Evolutionary conservation across 768 basidiomycete species (phyloP), one percentile per base, ranked within the genome.

Genomic region (Mycena latifolia): DNA sequence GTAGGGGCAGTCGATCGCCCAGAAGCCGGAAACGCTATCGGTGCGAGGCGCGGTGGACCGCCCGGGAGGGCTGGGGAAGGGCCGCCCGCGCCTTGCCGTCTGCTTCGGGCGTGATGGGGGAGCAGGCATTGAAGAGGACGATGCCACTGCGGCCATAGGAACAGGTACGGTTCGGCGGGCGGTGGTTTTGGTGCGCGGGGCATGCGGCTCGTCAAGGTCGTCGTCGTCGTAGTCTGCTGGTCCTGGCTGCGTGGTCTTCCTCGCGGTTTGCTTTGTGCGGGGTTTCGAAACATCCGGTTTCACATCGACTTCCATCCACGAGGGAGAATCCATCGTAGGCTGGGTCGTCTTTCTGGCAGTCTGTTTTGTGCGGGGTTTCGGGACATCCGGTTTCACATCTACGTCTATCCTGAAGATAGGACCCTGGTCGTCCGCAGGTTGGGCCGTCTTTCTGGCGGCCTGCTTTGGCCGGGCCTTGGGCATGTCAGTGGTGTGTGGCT

Each of bases 1-100:
- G 48, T 22, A 15, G 24, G 62, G 59, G n/a, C 67, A 69, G 37
- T 31, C 25, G 58, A 69, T 64, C 17, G 22, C 27, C 67, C 67
- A 69, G 9, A 20, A 9, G 12, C 67, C 67, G 12, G 67, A 69
- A 20, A 63, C 48, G 11, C 12, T 41, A 37, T 69, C 63, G 27
- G 55, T 29, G 11, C 59, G 67, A 1, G 57, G 57, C 39, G 37
- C 58, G 17, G 54, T 22, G 28, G 58, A 56, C 12, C 58, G 57
- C 18, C 53, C 46, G 20, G 59, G 53, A 25, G 59, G 59, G 1
- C 22, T 10, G 3, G 60, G 43, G 57, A 62, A 68, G 28, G 67
- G 47, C 1, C n/a, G 37, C 3, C 66, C 55, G 41, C 61, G 66
- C 45, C 61, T 37, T 17, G 66, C 66, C 28, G 66, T 67, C 45